Evolutionary conservation across 352 stramenopile genomes (phyloP).

Genomic region (Phytophthora pisi): DNA sequence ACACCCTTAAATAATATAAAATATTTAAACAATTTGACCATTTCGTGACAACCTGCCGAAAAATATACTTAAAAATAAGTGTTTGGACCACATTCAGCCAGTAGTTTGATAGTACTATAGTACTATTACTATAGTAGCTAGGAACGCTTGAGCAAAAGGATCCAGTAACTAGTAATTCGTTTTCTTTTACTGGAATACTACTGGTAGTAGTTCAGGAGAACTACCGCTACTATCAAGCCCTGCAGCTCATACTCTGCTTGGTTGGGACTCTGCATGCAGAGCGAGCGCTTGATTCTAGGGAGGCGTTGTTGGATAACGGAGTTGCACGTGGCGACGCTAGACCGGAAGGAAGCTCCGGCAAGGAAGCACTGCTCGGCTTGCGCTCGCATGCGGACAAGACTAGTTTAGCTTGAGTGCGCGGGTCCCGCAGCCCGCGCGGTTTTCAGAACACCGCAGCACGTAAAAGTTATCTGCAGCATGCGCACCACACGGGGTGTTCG

Average conservation of each 20-base stretch:
- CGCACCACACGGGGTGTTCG: not conserved
- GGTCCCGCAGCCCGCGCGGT: not conserved
- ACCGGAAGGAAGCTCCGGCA: not conserved
- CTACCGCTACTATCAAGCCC: too few species aligned
- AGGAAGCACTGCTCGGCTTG: not conserved
- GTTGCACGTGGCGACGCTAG: not conserved
- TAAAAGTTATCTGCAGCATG: not conserved
- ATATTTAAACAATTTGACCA: too few species aligned
- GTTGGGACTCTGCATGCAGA: not conserved
- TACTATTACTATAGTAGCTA: too few species aligned
- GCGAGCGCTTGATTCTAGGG: constrained; percentile 1
- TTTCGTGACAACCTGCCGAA: too few species aligned
- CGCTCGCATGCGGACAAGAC: not conserved
- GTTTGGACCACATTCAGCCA: too few species aligned
- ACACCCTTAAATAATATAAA: too few species aligned
- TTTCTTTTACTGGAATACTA: too few species aligned
- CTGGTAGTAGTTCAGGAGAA: too few species aligned
- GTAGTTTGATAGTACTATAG: too few species aligned
- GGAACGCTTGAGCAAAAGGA: too few species aligned
- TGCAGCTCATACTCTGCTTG: constrained; percentile 8
- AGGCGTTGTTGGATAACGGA: constrained; percentile 3
- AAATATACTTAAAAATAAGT: too few species aligned
- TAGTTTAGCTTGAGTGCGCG: not conserved
- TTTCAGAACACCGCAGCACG: not conserved
- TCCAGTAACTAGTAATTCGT: too few species aligned